phyloP scores from a whole-genome alignment of 2,329 filamentous ascomycete species.

The Cercospora sp. region DNA sequence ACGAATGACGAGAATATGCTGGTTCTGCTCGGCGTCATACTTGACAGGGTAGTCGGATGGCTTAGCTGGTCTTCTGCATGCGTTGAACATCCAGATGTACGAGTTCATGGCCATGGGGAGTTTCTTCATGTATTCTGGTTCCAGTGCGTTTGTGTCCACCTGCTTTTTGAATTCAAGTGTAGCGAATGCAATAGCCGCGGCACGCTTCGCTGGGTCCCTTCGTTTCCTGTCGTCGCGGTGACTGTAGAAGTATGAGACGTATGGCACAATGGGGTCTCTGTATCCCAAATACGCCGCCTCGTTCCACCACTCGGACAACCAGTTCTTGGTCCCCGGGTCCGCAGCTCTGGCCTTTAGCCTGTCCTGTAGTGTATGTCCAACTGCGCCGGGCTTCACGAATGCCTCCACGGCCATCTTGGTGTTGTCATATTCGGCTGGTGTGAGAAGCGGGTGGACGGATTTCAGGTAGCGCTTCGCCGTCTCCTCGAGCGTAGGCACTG shows the following conservation, averaged over 20 bases:
- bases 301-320: constrained; percentile 99
- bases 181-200: constrained; percentile 82
- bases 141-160: constrained; percentile 77
- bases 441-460: constrained; percentile 73
- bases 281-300: constrained; percentile 88
- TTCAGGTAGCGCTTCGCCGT: constrained; percentile 79
- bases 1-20: constrained; percentile 84
- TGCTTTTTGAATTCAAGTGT: constrained; percentile 91
- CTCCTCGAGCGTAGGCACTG: constrained; percentile 79
- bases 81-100: constrained; percentile 99
- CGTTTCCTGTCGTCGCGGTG: constrained; percentile 89
- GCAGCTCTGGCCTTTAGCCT: constrained; percentile 77
- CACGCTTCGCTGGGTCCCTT: constrained; percentile 85
- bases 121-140: constrained; percentile 99
- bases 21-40: constrained; percentile 70
- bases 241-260: constrained; percentile 99
- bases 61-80: constrained; percentile 77
- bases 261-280: constrained; percentile 93
- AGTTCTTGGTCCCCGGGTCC: constrained; percentile 82
- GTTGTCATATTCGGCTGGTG: constrained; percentile 64
- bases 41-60: constrained; percentile 82
- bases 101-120: constrained; percentile 97
- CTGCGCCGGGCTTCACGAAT: constrained; percentile 83
- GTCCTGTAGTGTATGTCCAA: constrained; percentile 81
- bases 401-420: constrained; percentile 83